phyloP scores from a whole-genome alignment of 208 protist species.

The Trypanosoma melophagium region DNA sequence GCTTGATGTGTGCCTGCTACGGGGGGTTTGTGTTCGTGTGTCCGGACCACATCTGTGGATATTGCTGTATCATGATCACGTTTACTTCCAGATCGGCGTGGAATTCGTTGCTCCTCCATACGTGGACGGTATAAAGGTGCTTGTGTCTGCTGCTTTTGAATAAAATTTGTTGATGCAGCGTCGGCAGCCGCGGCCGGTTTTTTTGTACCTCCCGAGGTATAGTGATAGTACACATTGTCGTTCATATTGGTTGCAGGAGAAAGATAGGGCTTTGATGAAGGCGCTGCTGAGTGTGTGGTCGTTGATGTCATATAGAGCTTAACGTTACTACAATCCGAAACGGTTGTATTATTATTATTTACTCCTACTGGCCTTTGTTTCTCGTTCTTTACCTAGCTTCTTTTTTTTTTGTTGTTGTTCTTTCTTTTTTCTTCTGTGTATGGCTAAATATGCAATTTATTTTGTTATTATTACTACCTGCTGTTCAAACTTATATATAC shows the following conservation, averaged over 20 bases:
- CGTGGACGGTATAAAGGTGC: neutral
- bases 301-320: too few species aligned
- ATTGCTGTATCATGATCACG: constrained; percentile 62
- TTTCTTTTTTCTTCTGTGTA: too few species aligned
- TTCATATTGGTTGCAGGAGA: constrained; percentile 5
- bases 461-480: too few species aligned
- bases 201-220: neutral
- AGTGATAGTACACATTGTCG: constrained; percentile 10
- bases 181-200: neutral
- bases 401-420: neutral
- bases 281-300: neutral
- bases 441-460: too few species aligned
- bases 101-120: neutral
- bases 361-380: neutral
- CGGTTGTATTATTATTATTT: neutral
- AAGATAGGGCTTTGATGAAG: neutral
- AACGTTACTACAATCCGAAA: neutral
- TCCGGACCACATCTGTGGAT: constrained; percentile 40
- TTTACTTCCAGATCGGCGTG: constrained; percentile 75
- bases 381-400: constrained; percentile 6
- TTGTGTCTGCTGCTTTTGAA: neutral
- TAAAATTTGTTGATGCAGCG: neutral
- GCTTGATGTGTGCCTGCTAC: neutral
- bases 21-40: neutral
- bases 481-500: too few species aligned